Conservation (phyloP, 2,329 filamentous ascomycete genomes). For the Alternaria arbusti region DNA sequence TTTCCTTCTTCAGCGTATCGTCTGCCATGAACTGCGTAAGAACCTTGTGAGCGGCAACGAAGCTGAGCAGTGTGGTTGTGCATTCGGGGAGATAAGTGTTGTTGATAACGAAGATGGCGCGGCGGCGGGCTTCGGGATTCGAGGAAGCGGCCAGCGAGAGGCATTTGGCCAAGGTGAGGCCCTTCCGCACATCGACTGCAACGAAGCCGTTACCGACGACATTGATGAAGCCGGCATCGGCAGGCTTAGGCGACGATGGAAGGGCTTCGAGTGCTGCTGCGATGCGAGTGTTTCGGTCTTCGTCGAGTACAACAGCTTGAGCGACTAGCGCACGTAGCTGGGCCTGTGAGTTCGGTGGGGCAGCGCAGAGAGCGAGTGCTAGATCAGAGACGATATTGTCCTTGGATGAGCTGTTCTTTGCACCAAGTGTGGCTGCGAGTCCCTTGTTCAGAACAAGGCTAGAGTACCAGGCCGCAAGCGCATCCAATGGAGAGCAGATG, state of each 20-base stretch:
- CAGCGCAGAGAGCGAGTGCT: slow-evolving; percentile 71
- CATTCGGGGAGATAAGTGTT: slow-evolving; percentile 48
- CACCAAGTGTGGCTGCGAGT: slow-evolving; percentile 68
- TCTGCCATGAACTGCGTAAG: slow-evolving; percentile 48
- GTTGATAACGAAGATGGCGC: slow-evolving; percentile 50
- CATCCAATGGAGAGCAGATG: slow-evolving; percentile 86
- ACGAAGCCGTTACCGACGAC: slow-evolving; percentile 62
- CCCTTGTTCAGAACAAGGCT: slow-evolving; percentile 73
- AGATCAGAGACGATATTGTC: slow-evolving; percentile 62
- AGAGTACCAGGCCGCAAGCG: slow-evolving; percentile 90
- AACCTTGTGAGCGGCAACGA: slow-evolving; percentile 53
- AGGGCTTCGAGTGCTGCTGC: slow-evolving; percentile 61
- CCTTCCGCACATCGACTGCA: slow-evolving; percentile 63
- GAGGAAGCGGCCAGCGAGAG: slow-evolving; percentile 57
- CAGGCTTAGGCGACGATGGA: slow-evolving; percentile 47
- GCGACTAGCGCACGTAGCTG: slow-evolving; percentile 65
- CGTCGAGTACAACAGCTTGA: slow-evolving; percentile 64
- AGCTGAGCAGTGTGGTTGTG: slow-evolving; percentile 54
- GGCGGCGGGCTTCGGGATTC: slow-evolving; percentile 41
- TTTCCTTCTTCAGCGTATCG: slow-evolving; percentile 36
- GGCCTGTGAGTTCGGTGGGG: slow-evolving; percentile 79
- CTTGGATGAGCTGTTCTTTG: slow-evolving; percentile 55
- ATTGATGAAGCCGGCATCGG: slow-evolving; percentile 50
- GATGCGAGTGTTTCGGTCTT: slow-evolving; percentile 59
- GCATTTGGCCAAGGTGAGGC: slow-evolving; percentile 66